Base-by-base conservation (phyloP, 257 asterid genomes). In the Gentiana macrophylla region DNA sequence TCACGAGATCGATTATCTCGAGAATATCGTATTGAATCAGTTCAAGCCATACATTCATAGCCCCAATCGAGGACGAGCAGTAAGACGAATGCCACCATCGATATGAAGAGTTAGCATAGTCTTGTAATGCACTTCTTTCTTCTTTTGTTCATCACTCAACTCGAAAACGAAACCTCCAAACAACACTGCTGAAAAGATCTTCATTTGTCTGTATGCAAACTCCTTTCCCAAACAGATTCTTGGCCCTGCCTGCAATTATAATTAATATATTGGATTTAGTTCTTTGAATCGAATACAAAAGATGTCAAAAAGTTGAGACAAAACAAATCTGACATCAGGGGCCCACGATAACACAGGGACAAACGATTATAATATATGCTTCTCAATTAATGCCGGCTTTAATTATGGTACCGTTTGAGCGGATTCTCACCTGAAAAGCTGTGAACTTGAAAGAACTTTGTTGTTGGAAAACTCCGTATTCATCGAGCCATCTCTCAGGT, bases 121-220 rank as follows among this genome's bases (percentile, higher is more conserved):
- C 68, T 74, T 69, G 61, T 84, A 84, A 5, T 59, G 63, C 2
- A 75, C 89, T 24, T 24, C 24, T 24, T 24, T 24, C 2, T 62
- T 58, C 53, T 52, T 72, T 6, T 41, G 34, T 57, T 71, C 81
- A 12, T 84, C 89, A 0, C 70, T 79, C 76, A 84, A 45, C 70
- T 67, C 64, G 48, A 84, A 81, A 1, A 61, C 56, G 68, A 79
- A 84, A 59, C 68, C 75, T 37, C 78, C 64, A 46, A 84, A 68
- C 70, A 84, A 60, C 3, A 77, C 81, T 0, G 81, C 70, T 37
- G 94, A 77, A 66, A 84, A 72, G 6, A 79, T 75, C 62, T 84
- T 84, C 94, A 80, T 80, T 77, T 84, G 89, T 50, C 89, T 60
- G 67, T 79, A 84, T 6, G 94, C 86, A 65, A 84, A 84, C 66